Evolutionary conservation across 2,329 filamentous ascomycete species (phyloP).

Genomic region (Chrysoporthe cubensis): DNA sequence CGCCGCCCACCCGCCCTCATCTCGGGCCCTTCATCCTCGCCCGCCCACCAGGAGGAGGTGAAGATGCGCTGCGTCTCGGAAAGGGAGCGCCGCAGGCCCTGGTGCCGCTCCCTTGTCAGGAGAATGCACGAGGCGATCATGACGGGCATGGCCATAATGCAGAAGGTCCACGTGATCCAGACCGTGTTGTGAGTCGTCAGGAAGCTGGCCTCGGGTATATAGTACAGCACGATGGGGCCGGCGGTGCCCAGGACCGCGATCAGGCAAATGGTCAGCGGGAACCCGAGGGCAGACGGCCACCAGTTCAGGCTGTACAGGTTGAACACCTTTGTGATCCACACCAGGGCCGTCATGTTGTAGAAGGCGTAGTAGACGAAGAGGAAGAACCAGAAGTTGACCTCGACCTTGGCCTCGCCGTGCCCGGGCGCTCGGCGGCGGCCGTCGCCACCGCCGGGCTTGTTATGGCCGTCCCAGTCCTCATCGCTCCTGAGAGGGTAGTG

Average conservation of each 20-base stretch:
- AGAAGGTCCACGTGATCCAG: slow-evolving; percentile 72
- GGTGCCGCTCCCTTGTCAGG: slow-evolving; percentile 65
- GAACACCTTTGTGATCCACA: slow-evolving; percentile 74
- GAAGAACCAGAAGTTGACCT: slow-evolving; percentile 75
- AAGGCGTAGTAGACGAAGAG: slow-evolving; percentile 71
- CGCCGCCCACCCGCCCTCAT: slow-evolving; percentile 42
- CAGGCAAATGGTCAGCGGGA: slow-evolving; percentile 64
- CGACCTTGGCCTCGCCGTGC: slow-evolving; percentile 65
- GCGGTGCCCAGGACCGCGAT: slow-evolving; percentile 65
- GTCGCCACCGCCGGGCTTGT: slow-evolving; percentile 31
- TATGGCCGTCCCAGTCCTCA: slow-evolving; percentile 41
- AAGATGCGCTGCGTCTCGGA: slow-evolving; percentile 72
- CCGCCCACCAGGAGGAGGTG: slow-evolving; percentile 68
- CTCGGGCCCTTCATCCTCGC: slow-evolving; percentile 55
- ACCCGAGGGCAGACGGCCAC: slow-evolving; percentile 56
- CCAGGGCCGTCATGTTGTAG: slow-evolving; percentile 68
- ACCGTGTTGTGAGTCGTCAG: slow-evolving; percentile 66
- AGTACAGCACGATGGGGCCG: slow-evolving; percentile 63
- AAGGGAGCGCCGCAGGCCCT: slow-evolving; percentile 62
- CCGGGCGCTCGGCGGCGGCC: slow-evolving; percentile 54
- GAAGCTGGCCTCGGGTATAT: slow-evolving; percentile 54
- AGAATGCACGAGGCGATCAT: slow-evolving; percentile 67
- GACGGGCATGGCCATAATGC: slow-evolving; percentile 72
- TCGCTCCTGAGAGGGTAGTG: slow-evolving; percentile 59
- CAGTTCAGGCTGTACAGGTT: slow-evolving; percentile 73